These are phyloP conservation scores for Coniochaeta sp. DNA, from an alignment of 2,329 filamentous ascomycete species.

Conservation along the genomic window DNA sequence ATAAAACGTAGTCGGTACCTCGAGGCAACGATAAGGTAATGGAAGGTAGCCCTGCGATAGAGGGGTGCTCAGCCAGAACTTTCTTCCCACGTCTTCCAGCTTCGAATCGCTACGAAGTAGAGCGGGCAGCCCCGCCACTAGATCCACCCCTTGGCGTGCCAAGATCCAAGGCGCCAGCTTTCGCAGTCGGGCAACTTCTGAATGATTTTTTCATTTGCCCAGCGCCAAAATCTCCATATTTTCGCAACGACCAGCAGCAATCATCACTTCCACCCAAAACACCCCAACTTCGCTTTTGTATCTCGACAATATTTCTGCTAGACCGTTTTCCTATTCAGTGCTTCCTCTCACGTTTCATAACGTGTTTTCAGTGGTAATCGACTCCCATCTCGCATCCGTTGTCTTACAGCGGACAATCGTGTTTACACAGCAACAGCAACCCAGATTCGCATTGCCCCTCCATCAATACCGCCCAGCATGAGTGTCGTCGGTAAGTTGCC, in stretches of 20 bases:
- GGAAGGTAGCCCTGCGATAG: neutral
- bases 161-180: neutral
- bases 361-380: conserved; percentile 11
- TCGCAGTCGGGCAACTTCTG: neutral
- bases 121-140: conserved; percentile 6
- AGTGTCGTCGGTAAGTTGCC: conserved; percentile 45
- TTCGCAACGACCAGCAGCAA: neutral
- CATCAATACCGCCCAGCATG: conserved; percentile 31
- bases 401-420: neutral
- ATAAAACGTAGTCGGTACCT: no score
- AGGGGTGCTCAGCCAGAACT: neutral
- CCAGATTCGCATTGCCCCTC: conserved; percentile 10
- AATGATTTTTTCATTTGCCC: conserved; percentile 1
- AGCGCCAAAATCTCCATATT: conserved; percentile 1
- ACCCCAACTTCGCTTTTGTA: neutral
- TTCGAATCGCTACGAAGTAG: conserved; percentile 9
- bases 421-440: neutral
- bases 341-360: neutral
- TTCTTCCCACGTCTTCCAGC: conserved; percentile 5
- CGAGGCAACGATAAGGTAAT: no score
- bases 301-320: neutral
- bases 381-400: neutral
- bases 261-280: neutral
- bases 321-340: neutral
- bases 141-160: conserved; percentile 3